Percentiles rank a stretch among this genome's conserved stretches.
Evolutionary conservation across 345 rosid species (phyloP).

Genomic region (Cardamine chenopodiifolia): DNA sequence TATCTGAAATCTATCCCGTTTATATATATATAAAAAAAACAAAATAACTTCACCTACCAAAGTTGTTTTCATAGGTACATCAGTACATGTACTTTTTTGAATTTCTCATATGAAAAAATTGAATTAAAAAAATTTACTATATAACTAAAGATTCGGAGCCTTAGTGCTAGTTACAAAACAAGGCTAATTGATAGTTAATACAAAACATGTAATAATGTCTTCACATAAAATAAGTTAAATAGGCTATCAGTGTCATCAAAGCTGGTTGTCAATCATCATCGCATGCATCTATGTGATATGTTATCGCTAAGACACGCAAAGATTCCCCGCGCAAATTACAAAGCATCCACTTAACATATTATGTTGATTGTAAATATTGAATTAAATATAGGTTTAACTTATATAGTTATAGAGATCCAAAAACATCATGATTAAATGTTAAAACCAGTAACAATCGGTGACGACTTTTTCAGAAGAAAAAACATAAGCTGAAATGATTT

Average conservation of each 20-base stretch:
- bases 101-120: neutral
- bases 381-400: neutral
- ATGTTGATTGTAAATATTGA: neutral
- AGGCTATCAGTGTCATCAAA: neutral
- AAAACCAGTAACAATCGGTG: neutral
- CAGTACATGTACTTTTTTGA: neutral
- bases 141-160: too few species aligned
- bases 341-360: conserved; percentile 10
- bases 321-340: conserved; percentile 34
- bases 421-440: neutral
- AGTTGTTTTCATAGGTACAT: conserved; percentile 1
- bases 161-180: too few species aligned
- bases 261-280: conserved; percentile 14
- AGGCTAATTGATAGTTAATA: neutral
- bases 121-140: too few species aligned
- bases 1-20: neutral
- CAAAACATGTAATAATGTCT: neutral
- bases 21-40: neutral
- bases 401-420: neutral
- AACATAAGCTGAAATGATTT: neutral
- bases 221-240: neutral
- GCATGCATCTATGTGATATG: conserved; percentile 1
- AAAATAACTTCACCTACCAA: neutral
- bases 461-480: neutral
- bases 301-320: conserved; percentile 28